These are phyloP conservation scores for Debaryomyces prosopidis DNA, from an alignment of 805 yeast genomes.

Conservation along the genomic window DNA sequence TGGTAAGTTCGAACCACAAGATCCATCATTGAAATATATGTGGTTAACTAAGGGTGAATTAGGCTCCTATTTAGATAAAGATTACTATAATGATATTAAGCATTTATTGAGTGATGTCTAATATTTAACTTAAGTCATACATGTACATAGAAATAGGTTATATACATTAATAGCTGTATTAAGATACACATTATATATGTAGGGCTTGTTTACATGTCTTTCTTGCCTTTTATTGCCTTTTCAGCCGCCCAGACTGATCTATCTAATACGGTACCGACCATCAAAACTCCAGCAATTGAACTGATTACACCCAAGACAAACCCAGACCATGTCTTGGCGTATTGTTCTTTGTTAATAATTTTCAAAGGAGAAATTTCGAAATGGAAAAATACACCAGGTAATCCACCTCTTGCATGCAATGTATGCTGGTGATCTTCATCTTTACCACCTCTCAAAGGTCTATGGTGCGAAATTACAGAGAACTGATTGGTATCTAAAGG, in stretches of 20 bases:
- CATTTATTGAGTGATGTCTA: constrained; percentile 47
- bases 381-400: constrained; percentile 84
- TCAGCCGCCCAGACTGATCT: constrained; percentile 89
- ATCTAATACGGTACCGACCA: constrained; percentile 88
- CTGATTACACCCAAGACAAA: constrained; percentile 81
- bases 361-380: constrained; percentile 94
- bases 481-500: constrained; percentile 84
- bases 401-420: constrained; percentile 77
- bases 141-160: constrained; percentile 15
- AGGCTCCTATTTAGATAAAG: constrained; percentile 46
- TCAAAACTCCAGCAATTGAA: constrained; percentile 89
- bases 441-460: constrained; percentile 83
- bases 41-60: constrained; percentile 90
- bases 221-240: constrained; percentile 67
- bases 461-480: constrained; percentile 82
- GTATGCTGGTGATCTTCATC: constrained; percentile 93
- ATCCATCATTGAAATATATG: constrained; percentile 51
- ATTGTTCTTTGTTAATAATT: constrained; percentile 79
- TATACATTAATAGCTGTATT: constrained; percentile 3
- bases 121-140: constrained; percentile 6
- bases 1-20: constrained; percentile 61
- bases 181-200: neutral
- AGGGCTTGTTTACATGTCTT: constrained; percentile 38
- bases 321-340: constrained; percentile 76
- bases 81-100: constrained; percentile 57